Percentiles rank a stretch among this genome's conserved stretches.
phyloP scores from a whole-genome alignment of 2,329 filamentous ascomycete species.

The Fusarium secorum region DNA sequence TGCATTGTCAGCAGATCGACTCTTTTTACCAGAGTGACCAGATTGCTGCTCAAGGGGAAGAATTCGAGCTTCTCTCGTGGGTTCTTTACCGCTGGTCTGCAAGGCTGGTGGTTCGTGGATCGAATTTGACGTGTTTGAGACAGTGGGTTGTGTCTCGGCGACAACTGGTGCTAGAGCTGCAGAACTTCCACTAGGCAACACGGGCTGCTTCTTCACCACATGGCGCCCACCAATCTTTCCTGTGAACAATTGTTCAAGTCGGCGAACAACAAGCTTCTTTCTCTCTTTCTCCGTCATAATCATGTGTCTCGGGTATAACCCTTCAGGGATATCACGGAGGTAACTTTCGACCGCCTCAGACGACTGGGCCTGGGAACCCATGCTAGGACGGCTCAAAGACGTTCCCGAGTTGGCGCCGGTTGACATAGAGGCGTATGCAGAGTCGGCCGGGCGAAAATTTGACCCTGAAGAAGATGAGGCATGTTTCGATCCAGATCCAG shows the following conservation, averaged over 20 bases:
- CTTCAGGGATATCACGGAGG: constrained; percentile 75
- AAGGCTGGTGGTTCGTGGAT: constrained; percentile 49
- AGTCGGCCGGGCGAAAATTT: constrained; percentile 63
- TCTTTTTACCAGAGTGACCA: constrained; percentile 49
- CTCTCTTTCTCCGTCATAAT: constrained; percentile 75
- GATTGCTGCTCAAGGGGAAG: constrained; percentile 45
- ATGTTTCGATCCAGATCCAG: constrained; percentile 58
- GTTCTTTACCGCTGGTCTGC: constrained; percentile 36
- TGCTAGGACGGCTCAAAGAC: constrained; percentile 49
- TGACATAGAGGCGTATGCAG: constrained; percentile 75
- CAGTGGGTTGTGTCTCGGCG: constrained; percentile 41
- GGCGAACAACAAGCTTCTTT: constrained; percentile 78
- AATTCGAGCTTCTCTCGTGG: constrained; percentile 60
- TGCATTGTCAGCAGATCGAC: constrained; percentile 52
- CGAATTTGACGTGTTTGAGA: background rate
- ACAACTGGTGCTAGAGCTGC: constrained; percentile 28
- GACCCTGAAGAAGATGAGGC: constrained; percentile 61
- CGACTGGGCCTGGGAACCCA: constrained; percentile 50
- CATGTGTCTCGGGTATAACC: constrained; percentile 68
- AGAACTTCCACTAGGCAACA: constrained; percentile 20
- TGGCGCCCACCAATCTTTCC: constrained; percentile 65
- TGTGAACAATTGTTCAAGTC: constrained; percentile 83
- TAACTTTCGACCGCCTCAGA: constrained; percentile 71
- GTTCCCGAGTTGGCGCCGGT: constrained; percentile 55
- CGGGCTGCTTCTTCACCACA: constrained; percentile 38